Conservation (phyloP, 176 grass and related monocot genomes). For the Saccharum officinarum region DNA sequence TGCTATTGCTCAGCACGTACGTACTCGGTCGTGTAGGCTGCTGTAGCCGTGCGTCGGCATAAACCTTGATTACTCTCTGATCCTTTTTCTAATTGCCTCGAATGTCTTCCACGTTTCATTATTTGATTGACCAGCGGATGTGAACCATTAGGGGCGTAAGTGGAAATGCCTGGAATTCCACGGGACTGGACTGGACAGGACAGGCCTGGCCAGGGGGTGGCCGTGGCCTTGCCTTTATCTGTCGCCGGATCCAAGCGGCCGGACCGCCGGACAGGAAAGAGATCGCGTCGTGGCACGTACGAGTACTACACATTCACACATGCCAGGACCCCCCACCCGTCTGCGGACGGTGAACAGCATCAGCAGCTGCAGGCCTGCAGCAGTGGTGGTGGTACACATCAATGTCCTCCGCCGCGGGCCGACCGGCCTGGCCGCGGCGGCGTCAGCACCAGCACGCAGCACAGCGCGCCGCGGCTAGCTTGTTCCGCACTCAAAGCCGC, state of each 20-base stretch:
- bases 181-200: background rate
- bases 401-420: too few relatives aligned
- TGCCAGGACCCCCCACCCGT: too few relatives aligned
- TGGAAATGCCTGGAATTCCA: too few relatives aligned
- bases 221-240: too few relatives aligned
- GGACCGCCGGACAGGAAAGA: background rate
- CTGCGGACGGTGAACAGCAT: background rate
- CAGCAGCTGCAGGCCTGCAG: too few relatives aligned
- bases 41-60: too few relatives aligned
- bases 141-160: background rate
- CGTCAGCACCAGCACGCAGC: background rate
- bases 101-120: background rate
- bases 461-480: background rate
- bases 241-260: background rate
- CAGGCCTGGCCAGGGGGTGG: background rate
- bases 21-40: too few relatives aligned
- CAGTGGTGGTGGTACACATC: too few relatives aligned
- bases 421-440: background rate
- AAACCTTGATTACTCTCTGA: background rate
- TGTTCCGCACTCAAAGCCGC: constrained; percentile 43
- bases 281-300: background rate
- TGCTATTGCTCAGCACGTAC: too few relatives aligned
- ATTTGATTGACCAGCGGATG: background rate
- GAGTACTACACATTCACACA: too few relatives aligned
- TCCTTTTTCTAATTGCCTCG: background rate